Evolutionary conservation across 352 stramenopile genomes (phyloP), one percentile per base, ranked within the genome.

Genomic region (Pythium vanterpoolii): DNA sequence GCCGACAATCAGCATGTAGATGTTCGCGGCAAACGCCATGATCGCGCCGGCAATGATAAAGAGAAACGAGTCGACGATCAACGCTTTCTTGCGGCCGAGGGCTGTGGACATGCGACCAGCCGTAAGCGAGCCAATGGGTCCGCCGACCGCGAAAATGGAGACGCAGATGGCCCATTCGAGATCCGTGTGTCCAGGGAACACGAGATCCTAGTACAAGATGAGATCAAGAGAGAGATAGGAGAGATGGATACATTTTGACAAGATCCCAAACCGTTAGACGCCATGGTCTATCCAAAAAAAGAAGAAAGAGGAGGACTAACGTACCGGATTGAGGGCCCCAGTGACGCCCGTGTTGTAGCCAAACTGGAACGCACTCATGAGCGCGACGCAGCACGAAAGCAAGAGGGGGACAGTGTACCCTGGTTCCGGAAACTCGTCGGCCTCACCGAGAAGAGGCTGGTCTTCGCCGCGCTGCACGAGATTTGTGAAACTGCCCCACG

Each of bases 391-490:
- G 64, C 71, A 79, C 55, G 71, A 79, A 27, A 76, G 60, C 40
- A 79, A 49, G 33, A 79, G 66, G 26, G 71, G 71, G 33, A 66
- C 54, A 5, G 71, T 79, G 65, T 79, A 79, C 10, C 71, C 71
- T 0, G 71, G 63, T 58, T 79, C 71, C 10, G 56, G 67, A 46
- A 69, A 71, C 47, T 71, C 67, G 53, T 72, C 64, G 24, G 53
- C 52, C 8, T 68, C 64, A 40, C 64, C 64, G 11, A 72, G 49
- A 24, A 72, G 62, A 52, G 82, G 80, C 60, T 94, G 84, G 44
- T 89, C 78, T 69, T 94, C 84, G 27, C 83, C 81, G 42, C 83
- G 72, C 67, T 51, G 39, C 45, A 73, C 66, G 27, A 73, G 66
- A 51, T 78, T 74, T 1, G 66, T 75, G 54, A 78, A 78, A 39